phyloP scores from a whole-genome alignment of 2,329 filamentous ascomycete species.

The Cladosporium sp. region DNA sequence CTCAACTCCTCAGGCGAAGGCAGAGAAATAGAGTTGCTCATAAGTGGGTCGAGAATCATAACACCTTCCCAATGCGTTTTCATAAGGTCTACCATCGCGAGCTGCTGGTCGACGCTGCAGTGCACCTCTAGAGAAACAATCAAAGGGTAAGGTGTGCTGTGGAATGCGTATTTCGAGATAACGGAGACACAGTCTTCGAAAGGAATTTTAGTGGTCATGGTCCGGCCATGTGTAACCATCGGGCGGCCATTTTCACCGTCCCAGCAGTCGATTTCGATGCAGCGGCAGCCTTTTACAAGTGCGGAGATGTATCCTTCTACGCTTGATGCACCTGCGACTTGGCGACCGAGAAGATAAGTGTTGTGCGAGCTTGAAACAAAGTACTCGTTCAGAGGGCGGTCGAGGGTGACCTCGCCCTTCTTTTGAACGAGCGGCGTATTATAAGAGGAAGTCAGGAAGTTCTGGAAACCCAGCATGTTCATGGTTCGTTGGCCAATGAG shows the following conservation, averaged over 20 bases:
- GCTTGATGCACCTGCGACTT: constrained; percentile 83
- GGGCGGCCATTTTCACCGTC: constrained; percentile 83
- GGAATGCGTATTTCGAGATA: constrained; percentile 91
- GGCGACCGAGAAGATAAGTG: constrained; percentile 87
- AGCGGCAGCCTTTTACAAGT: constrained; percentile 81
- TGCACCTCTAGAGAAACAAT: constrained; percentile 96
- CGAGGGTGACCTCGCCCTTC: constrained; percentile 45
- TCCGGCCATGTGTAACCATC: constrained; percentile 84
- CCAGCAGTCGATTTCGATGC: constrained; percentile 97
- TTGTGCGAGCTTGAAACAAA: constrained; percentile 99
- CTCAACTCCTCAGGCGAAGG: constrained; percentile 83
- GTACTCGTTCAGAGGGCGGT: constrained; percentile 89
- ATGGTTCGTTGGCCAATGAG: constrained; percentile 53
- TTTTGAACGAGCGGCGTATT: constrained; percentile 21
- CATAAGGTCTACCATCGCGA: constrained; percentile 84
- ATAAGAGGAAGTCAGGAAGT: constrained; percentile 62
- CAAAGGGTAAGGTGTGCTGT: constrained; percentile 77
- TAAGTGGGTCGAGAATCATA: constrained; percentile 69
- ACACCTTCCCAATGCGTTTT: constrained; percentile 73
- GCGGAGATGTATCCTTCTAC: constrained; percentile 92
- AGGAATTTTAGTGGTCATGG: constrained; percentile 78
- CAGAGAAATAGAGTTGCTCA: constrained; percentile 60
- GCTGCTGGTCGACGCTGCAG: constrained; percentile 76
- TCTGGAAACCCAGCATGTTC: constrained; percentile 70
- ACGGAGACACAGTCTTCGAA: constrained; percentile 90